Percentiles rank a stretch among this genome's conserved stretches.
phyloP scores from a whole-genome alignment of 2,329 filamentous ascomycete species.

The Fusarium sulawesiense region DNA sequence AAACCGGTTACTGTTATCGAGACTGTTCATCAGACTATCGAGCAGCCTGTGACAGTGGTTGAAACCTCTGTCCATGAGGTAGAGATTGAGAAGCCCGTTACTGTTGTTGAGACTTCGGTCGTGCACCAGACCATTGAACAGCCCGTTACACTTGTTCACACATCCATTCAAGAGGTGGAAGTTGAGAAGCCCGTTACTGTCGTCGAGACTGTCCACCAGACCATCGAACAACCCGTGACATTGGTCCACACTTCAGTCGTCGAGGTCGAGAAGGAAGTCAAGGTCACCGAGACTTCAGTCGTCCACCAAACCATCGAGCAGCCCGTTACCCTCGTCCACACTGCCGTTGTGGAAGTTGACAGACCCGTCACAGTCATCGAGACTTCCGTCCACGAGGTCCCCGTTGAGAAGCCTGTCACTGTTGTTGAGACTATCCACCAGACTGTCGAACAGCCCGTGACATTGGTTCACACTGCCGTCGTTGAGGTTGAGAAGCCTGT shows the following conservation, averaged over 20 bases:
- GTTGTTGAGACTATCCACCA: constrained; percentile 8
- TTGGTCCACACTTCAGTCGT: constrained; percentile 12
- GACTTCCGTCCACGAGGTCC: neutral
- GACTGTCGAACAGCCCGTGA: neutral
- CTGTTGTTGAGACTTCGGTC: constrained; percentile 10
- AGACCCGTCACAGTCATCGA: constrained; percentile 15
- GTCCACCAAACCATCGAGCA: constrained; percentile 16
- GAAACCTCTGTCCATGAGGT: neutral
- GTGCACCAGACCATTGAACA: constrained; percentile 17
- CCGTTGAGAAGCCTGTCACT: constrained; percentile 13
- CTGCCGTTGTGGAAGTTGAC: constrained; percentile 10
- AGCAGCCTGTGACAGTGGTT: neutral
- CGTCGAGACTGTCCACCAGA: constrained; percentile 11
- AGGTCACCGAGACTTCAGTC: constrained; percentile 18
- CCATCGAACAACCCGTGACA: constrained; percentile 16
- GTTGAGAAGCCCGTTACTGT: constrained; percentile 24
- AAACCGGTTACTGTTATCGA: constrained; percentile 21
- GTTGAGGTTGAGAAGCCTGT: constrained; percentile 22
- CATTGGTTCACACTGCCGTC: constrained; percentile 12
- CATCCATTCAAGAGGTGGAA: constrained; percentile 2
- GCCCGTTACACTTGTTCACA: constrained; percentile 11
- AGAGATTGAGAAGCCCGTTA: constrained; percentile 9
- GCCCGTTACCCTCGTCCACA: constrained; percentile 18
- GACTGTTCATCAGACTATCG: constrained; percentile 18
- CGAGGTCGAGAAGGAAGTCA: constrained; percentile 5